A percentile compares a stretch with the other conserved stretches of the same genome.
phyloP scores from a whole-genome alignment of 495 filamentous ascomycete genomes.

The Geoglossum glabrum region DNA sequence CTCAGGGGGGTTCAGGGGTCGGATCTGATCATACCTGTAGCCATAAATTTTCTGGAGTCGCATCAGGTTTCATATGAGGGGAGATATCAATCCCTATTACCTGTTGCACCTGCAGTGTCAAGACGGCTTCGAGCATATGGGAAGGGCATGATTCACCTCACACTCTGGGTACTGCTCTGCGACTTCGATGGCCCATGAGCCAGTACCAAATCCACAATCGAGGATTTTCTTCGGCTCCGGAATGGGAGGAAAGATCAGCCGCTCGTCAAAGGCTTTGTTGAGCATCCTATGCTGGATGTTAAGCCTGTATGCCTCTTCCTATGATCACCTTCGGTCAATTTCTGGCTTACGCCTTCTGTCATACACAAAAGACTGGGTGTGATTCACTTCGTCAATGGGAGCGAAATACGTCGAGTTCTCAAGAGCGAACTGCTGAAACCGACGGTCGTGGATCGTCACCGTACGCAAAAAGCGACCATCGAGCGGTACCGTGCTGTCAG shows the following conservation, averaged over 20 bases:
- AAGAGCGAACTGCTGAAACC: constrained; percentile 56
- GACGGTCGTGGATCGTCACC: constrained; percentile 42
- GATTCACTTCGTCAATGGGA: constrained; percentile 66
- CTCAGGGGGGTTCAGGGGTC: neutral
- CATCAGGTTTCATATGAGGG: constrained; percentile 51
- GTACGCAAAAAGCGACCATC: constrained; percentile 41
- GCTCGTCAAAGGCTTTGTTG: constrained; percentile 48
- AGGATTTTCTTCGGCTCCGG: constrained; percentile 41
- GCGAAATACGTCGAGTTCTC: constrained; percentile 54
- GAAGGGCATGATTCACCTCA: constrained; percentile 34
- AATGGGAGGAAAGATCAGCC: constrained; percentile 65
- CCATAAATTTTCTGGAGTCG: constrained; percentile 47
- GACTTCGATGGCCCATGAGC: constrained; percentile 37
- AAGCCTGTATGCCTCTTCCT: constrained; percentile 71
- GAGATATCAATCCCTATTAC: constrained; percentile 67
- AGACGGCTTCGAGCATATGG: neutral
- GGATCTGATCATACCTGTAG: constrained; percentile 29
- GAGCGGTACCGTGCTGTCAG: constrained; percentile 31
- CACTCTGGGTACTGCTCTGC: constrained; percentile 50
- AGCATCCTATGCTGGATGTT: constrained; percentile 51
- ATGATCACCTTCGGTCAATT: neutral
- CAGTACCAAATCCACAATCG: constrained; percentile 60
- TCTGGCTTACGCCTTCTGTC: neutral
- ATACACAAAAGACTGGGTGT: neutral
- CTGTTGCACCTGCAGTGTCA: constrained; percentile 21